Evolutionary conservation across 1,139 yeast species (phyloP), one percentile per base, ranked within the genome.

Genomic region (Taphrina flavorubra): DNA sequence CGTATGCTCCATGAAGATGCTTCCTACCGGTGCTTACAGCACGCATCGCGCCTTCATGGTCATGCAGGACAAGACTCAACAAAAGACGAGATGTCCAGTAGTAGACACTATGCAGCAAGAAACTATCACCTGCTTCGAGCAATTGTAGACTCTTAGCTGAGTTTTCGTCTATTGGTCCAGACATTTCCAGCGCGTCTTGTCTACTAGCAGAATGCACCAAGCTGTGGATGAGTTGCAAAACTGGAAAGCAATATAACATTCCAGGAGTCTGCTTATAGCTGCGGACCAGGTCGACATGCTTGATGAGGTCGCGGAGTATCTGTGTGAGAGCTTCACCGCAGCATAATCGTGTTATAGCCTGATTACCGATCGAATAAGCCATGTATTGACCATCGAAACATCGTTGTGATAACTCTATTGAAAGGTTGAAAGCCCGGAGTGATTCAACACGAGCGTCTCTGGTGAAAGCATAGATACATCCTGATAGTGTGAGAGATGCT

Each of bases 291-390:
- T 42, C 46, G 53, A 63, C 31, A n/a, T 63, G 56, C 49, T 37
- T 44, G 11, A 16, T 10, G 14, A 39, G 34, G 8, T 56, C 53
- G 5, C 11, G n/a, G 18, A 49, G 13, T 6, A 63, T 16, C n/a
- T n/a, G 37, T 18, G 25, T 8, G 31, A 63, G 55, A 47, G 34
- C 16, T 16, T 46, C 55, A 6, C 67, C 67, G 4, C 53, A 31
- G 37, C 44, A 53, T 6, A 63, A 37, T 7, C 46, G 40, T 7
- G 16, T 31, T 1, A 6, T 40, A 13, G 36, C 59, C n/a, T 53
- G 34, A 51, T 63, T 55, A 10, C 67, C 67, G n/a, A 56, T 18
- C 8, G 67, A 58, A 16, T 55, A 63, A 13, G 67, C 67, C 20
- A 40, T 47, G n/a, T 63, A 63, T 34, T 63, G 60, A 11, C 58